Base-by-base conservation (phyloP, 352 stramenopile genomes). In the Globisporangium nagaii region DNA sequence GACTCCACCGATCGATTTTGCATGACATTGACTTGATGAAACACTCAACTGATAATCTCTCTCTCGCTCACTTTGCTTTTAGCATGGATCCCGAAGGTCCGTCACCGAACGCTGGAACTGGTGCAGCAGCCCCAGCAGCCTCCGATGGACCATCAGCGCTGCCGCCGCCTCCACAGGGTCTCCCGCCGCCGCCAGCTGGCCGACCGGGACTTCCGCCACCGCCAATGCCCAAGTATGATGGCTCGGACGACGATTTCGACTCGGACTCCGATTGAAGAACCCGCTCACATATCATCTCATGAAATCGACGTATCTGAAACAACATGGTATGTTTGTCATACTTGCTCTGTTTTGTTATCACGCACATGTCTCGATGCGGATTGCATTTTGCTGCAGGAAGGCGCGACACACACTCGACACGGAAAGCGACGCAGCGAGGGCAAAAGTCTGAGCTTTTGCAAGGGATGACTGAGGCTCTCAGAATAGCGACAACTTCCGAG, bases 61-160 rank as follows among this genome's bases (percentile, higher is more conserved):
- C n/a, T n/a, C n/a, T n/a, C n/a, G n/a, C n/a, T n/a, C n/a, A n/a
- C n/a, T n/a, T n/a, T n/a, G n/a, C n/a, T n/a, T n/a, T n/a, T n/a
- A 93, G 80, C 39, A 90, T 93, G 79, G 79, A 93, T 52, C 79
- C 79, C 0, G 76, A 93, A 58, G 74, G 79, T 10, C 78, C 76
- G n/a, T 90, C 79, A 31, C 78, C 79, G 15, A 90, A 90, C 54
- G 66, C 60, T 22, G 62, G 43, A 20, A 60, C 57, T 11, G 63
- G 40, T 20, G 27, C 51, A 44, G 19, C 48, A 36, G 31, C 56
- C 17, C 30, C 70, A 49, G 22, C 27, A 13, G 40, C 55, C 19
- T 37, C 55, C 4, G 34, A 12, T 25, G 36, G 45, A 28, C 36
- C 44, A 15, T 5, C 47, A 10, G 49, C 56, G 15, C 56, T 63